Evolutionary conservation across 2,329 filamentous ascomycete species (phyloP).

Genomic region (Sphaerostilbella broomeana): DNA sequence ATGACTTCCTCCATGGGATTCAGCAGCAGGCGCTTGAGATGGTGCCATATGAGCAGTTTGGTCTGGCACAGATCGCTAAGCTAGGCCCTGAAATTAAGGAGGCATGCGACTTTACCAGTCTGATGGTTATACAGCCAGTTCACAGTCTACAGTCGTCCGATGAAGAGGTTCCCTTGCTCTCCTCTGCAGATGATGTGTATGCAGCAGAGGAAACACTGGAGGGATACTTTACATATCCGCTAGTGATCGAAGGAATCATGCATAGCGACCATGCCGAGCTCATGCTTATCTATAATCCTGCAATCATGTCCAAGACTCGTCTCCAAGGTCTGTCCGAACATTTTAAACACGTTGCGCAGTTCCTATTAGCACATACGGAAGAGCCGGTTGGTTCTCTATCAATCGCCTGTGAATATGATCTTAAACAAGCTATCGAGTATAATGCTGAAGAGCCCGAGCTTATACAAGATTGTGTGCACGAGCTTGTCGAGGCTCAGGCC

Average conservation of each 20-base stretch:
- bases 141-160: background rate
- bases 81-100: slow-evolving; percentile 2
- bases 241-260: slow-evolving; percentile 12
- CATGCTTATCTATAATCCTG: slow-evolving; percentile 9
- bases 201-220: background rate
- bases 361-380: too few relatives aligned
- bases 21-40: slow-evolving; percentile 8
- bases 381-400: too few relatives aligned
- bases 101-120: slow-evolving; percentile 4
- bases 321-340: slow-evolving; percentile 12
- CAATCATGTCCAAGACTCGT: background rate
- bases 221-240: slow-evolving; percentile 16
- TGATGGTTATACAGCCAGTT: slow-evolving; percentile 6
- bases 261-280: slow-evolving; percentile 4
- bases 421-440: slow-evolving; percentile 1
- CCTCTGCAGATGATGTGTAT: too few relatives aligned
- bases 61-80: slow-evolving; percentile 7
- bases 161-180: slow-evolving; percentile 4
- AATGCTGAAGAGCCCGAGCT: slow-evolving; percentile 8
- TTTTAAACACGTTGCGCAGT: slow-evolving; percentile 11
- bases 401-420: slow-evolving; percentile 5
- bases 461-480: slow-evolving; percentile 11
- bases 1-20: slow-evolving; percentile 2
- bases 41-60: slow-evolving; percentile 7
- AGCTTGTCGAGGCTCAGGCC: slow-evolving; percentile 9